A percentile compares a stretch with the other conserved stretches of the same genome.
Evolutionary conservation across 441 rosid species (phyloP).

Genomic region (Flueggea neowawraea): DNA sequence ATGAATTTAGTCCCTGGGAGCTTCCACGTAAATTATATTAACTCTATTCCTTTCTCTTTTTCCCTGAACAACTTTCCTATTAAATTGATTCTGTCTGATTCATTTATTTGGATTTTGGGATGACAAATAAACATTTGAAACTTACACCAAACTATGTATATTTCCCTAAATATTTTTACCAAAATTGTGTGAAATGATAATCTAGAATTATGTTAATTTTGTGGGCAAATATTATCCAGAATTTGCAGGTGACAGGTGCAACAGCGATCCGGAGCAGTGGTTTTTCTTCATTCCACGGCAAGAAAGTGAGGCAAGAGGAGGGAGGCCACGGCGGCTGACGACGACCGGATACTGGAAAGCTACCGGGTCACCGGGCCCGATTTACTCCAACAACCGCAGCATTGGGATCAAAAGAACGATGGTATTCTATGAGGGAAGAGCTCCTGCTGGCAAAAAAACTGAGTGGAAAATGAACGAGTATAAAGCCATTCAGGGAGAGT

Average conservation of each 20-base stretch:
- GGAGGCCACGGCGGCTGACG: conserved; percentile 51
- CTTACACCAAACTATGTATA: too few species aligned
- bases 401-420: conserved; percentile 44
- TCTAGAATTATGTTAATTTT: too few species aligned
- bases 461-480: conserved; percentile 59
- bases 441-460: conserved; percentile 46
- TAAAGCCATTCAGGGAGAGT: conserved; percentile 23
- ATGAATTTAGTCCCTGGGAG: conserved; percentile 57
- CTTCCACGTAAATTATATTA: conserved; percentile 47
- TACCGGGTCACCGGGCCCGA: conserved; percentile 43
- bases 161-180: too few species aligned
- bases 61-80: not conserved
- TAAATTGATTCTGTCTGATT: not conserved
- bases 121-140: too few species aligned
- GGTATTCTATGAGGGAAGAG: conserved; percentile 54
- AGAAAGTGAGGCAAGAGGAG: conserved; percentile 53
- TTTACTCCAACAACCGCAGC: conserved; percentile 29
- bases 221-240: conserved; percentile 20
- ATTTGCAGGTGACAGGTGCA: conserved; percentile 25
- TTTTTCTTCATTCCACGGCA: conserved; percentile 55
- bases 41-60: not conserved
- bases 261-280: conserved; percentile 52
- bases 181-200: too few species aligned
- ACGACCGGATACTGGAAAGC: conserved; percentile 55
- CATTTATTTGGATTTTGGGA: too few species aligned